These are phyloP conservation scores for Pistacia atlantica DNA, from an alignment of 345 rosid genomes.

Conservation along the genomic window DNA sequence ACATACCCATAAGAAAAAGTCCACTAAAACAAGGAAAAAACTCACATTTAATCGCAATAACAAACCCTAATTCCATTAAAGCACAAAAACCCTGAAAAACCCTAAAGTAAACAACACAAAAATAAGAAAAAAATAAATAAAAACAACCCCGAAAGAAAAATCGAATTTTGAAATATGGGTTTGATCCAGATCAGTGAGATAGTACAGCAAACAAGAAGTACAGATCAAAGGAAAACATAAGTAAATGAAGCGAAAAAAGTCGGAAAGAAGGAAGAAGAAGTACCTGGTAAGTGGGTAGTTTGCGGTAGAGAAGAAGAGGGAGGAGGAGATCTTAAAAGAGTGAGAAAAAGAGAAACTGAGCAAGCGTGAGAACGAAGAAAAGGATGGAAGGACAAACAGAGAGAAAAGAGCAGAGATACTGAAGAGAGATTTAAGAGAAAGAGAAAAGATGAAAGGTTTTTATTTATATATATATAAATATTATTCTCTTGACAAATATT, in stretches of 20 bases:
- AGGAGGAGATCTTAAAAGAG: not conserved
- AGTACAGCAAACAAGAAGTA: not conserved
- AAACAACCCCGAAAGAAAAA: not conserved
- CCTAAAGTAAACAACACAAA: not conserved
- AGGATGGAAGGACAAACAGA: not conserved
- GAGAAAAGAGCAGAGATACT: not conserved
- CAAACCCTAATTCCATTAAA: slow-evolving; percentile 9
- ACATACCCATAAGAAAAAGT: not conserved
- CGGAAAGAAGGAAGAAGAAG: not conserved
- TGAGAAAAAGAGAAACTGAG: not conserved
- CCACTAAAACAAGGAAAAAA: not conserved
- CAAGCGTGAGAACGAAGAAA: slow-evolving; percentile 8
- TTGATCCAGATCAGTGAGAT: slow-evolving; percentile 12
- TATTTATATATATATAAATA: not conserved
- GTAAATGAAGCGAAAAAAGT: not conserved
- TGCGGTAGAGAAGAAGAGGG: not conserved
- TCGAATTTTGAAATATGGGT: not conserved
- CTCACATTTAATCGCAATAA: not conserved
- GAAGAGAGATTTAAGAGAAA: not conserved
- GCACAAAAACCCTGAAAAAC: slow-evolving; percentile 10
- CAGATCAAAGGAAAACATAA: slow-evolving; percentile 2
- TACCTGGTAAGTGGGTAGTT: slow-evolving; percentile 7
- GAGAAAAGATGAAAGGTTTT: not conserved
- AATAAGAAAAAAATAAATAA: too few relatives aligned
- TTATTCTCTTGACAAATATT: too few relatives aligned